Evolutionary conservation across 306 rosid species (phyloP).

Genomic region (Sechiopsis laciniata): DNA sequence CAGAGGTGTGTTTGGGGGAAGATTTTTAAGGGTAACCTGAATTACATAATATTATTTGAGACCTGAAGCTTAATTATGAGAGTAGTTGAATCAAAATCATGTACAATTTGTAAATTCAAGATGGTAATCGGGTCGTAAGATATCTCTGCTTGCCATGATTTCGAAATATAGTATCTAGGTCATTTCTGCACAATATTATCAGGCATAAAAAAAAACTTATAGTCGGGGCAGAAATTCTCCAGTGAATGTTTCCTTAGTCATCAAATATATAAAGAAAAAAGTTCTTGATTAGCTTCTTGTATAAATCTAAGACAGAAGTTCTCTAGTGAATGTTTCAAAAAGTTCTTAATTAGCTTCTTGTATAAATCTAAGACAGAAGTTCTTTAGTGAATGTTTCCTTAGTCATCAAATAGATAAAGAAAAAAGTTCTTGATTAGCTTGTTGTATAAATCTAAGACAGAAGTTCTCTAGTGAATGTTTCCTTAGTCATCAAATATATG

Average conservation of each 20-base stretch:
- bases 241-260: conserved; percentile 10
- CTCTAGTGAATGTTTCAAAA: no score
- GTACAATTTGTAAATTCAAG: conserved; percentile 7
- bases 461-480: conserved; percentile 4
- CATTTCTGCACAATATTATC: not conserved
- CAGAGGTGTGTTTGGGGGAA: conserved; percentile 80
- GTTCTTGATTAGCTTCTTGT: conserved; percentile 20
- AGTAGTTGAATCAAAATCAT: not conserved
- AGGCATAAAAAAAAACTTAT: not conserved
- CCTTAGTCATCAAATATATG: not conserved
- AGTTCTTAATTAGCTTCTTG: no score
- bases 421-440: no score
- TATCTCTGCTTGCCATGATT: not conserved
- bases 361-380: no score
- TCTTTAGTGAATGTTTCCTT: no score
- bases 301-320: no score
- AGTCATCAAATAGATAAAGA: not conserved
- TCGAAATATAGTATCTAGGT: not conserved
- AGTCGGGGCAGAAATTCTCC: not conserved
- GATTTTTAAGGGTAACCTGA: conserved; percentile 80
- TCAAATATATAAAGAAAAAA: not conserved
- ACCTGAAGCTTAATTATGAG: conserved; percentile 7
- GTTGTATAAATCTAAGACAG: conserved; percentile 19
- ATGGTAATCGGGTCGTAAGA: conserved; percentile 10
- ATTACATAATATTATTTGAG: conserved; percentile 28